phyloP scores from a whole-genome alignment of 257 asterid species.

The Lycium ferocissimum region DNA sequence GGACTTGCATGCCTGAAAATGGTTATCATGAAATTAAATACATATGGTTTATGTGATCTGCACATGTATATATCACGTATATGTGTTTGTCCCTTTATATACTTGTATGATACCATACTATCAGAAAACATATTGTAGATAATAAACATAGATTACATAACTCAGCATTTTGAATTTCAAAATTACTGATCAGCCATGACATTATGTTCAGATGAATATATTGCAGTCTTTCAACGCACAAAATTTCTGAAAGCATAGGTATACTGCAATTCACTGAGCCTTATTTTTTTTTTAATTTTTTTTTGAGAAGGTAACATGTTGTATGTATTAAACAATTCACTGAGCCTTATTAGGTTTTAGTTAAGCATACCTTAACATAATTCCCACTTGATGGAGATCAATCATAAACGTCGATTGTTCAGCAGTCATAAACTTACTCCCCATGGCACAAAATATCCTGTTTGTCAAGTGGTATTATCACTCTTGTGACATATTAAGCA shows the following conservation, averaged over 20 bases:
- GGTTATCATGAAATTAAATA: constrained; percentile 21
- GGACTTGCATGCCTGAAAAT: constrained; percentile 83
- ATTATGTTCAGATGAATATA: not conserved
- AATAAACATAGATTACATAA: not conserved
- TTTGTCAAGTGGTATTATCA: constrained; percentile 24
- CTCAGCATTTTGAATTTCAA: constrained; percentile 21
- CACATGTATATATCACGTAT: constrained; percentile 27
- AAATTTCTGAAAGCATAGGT: constrained; percentile 13
- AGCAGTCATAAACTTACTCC: constrained; percentile 94
- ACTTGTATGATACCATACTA: constrained; percentile 14
- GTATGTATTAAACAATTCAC: not conserved
- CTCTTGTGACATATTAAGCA: constrained; percentile 30
- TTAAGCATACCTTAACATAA: constrained; percentile 82
- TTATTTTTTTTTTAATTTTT: not conserved
- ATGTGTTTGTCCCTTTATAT: constrained; percentile 9
- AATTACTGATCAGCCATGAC: not conserved
- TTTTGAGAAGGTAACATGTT: too few species aligned
- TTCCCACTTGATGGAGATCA: constrained; percentile 97
- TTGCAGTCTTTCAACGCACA: constrained; percentile 23
- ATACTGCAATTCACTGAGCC: not conserved
- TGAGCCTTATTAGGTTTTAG: not conserved
- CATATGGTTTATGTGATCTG: constrained; percentile 18
- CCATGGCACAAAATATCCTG: constrained; percentile 97
- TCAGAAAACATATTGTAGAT: not conserved
- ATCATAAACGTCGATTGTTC: constrained; percentile 98